Base-by-base conservation (phyloP, 2,329 filamentous ascomycete genomes). In the Furcasterigmium sp. region DNA sequence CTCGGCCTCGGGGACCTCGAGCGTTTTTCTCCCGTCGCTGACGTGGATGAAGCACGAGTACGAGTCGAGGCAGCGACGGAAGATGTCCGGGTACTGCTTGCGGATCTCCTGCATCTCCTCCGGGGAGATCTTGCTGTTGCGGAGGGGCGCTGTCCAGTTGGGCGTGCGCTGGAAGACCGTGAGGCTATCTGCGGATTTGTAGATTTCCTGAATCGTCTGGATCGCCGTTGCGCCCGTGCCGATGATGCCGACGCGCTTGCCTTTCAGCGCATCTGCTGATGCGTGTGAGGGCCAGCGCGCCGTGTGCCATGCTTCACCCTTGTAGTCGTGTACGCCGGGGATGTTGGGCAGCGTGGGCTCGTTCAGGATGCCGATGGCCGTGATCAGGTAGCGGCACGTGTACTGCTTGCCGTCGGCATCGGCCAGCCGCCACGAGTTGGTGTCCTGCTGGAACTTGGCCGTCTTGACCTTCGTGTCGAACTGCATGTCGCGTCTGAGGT, bases 281-380 rank as follows among this genome's bases (percentile, higher is more conserved):
- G 43, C 30, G 17, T 46, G 30, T n/a, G 37, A 40, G 4, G 49
- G 52, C 51, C 51, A 55, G 9, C 38, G 29, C 2, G 51, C 48
- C 3, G 53, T 51, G 28, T 56, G 51, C 19, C 46, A 49, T 3
- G 44, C 37, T 13, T 43, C 28, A 19, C 51, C 52, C 20, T 42
- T 23, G 40, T 53, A 56, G 3, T 43, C 30, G 4, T 51, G 43
- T 5, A 56, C 44, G 1, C 50, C 50, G 14, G 58, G 51, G 41
- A 65, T 64, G 25, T 56, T 51, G 5, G 62, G 62, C 29, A 59
- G 51, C 3, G 60, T 61, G 25, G 61, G 57, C 38, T 61, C 51
- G 42, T 58, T 57, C 21, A 55, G 48, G 37, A 58, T 54, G 35
- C 42, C 42, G n/a, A 47, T 47, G 10, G 49, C 54, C 4, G 47